Evolutionary conservation across 2,329 filamentous ascomycete species (phyloP).

Genomic region (Scorias spongiosa): DNA sequence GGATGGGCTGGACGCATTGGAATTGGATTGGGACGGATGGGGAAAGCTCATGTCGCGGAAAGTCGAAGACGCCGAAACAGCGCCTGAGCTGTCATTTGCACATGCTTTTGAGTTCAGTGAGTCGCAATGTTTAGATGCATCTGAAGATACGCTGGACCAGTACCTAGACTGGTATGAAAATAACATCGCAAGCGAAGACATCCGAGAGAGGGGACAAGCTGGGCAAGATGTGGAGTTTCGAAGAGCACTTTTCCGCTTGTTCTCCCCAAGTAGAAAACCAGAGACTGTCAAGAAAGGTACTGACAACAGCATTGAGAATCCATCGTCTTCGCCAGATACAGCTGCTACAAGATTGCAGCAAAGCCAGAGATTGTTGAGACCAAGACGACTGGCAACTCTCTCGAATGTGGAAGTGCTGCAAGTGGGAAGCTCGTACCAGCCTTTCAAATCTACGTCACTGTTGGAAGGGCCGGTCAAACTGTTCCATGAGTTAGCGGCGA

Average conservation of each 20-base stretch:
- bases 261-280: conserved; percentile 17
- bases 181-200: conserved; percentile 41
- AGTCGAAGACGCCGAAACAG: conserved; percentile 7
- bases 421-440: conserved; percentile 36
- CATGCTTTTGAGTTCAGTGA: conserved; percentile 42
- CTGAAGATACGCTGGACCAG: conserved; percentile 47
- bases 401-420: conserved; percentile 20
- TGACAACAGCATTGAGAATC: background rate
- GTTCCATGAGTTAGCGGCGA: conserved; percentile 38
- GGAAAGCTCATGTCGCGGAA: conserved; percentile 27
- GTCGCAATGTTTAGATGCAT: conserved; percentile 47
- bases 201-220: conserved; percentile 18
- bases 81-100: conserved; percentile 20
- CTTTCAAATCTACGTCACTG: conserved; percentile 33
- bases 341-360: conserved; percentile 22
- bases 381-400: conserved; percentile 23
- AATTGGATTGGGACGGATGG: conserved; percentile 64
- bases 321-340: background rate
- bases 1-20: conserved; percentile 42
- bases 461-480: conserved; percentile 26
- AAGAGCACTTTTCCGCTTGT: conserved; percentile 26
- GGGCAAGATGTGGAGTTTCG: conserved; percentile 24
- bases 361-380: conserved; percentile 28
- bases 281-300: background rate
- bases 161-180: conserved; percentile 69